These are phyloP conservation scores for Thalassia testudinum DNA, from an alignment of 116 monocot species.

Conservation along the genomic window DNA sequence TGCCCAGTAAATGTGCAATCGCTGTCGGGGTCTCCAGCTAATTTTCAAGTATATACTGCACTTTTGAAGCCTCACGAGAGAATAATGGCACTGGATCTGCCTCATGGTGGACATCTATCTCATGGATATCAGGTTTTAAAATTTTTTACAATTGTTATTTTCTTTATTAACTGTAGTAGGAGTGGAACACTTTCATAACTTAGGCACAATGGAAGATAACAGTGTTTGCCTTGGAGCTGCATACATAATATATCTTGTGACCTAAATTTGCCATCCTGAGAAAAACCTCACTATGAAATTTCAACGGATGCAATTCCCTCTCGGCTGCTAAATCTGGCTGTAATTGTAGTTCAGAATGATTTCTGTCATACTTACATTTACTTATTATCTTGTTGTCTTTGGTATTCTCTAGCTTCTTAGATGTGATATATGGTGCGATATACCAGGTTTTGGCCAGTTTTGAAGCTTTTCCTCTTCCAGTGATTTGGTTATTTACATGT, in stretches of 20 bases:
- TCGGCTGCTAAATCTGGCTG: too few relatives aligned
- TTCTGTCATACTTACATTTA: neutral
- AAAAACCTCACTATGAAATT: too few relatives aligned
- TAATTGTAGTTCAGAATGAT: too few relatives aligned
- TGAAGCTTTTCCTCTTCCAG: neutral
- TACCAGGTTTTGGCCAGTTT: neutral
- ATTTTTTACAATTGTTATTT: neutral
- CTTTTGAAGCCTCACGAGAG: conserved; percentile 98
- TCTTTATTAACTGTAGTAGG: neutral
- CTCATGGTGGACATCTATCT: conserved; percentile 97
- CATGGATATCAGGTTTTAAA: conserved; percentile 86
- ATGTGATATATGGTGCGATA: neutral
- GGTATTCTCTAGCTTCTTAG: neutral
- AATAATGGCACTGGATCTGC: conserved; percentile 99
- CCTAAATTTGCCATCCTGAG: too few relatives aligned
- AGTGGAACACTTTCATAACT: neutral
- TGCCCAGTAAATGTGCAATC: conserved; percentile 93
- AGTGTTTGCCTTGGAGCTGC: too few relatives aligned
- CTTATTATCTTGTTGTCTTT: neutral
- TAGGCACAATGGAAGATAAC: too few relatives aligned
- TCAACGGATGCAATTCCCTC: too few relatives aligned
- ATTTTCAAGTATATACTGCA: conserved; percentile 97
- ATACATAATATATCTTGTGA: too few relatives aligned
- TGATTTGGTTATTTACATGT: too few relatives aligned
- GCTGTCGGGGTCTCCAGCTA: conserved; percentile 85